These are phyloP conservation scores for Rosa persica DNA, from an alignment of 306 rosid genomes.

Conservation along the genomic window DNA sequence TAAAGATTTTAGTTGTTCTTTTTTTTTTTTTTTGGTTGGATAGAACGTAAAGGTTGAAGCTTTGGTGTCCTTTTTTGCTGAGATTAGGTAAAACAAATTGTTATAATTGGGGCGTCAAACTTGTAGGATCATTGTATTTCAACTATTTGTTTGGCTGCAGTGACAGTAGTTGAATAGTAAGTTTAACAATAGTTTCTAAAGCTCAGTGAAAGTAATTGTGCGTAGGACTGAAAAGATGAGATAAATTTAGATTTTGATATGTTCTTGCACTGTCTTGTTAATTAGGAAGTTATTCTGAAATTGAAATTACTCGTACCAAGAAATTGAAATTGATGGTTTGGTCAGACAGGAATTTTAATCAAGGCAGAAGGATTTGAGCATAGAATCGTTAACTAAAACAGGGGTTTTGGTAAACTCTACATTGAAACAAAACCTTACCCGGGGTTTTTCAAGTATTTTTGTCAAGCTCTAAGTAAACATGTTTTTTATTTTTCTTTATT, in stretches of 20 bases:
- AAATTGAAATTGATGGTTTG: neutral
- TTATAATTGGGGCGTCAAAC: neutral
- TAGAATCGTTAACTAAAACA: neutral
- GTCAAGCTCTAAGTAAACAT: neutral
- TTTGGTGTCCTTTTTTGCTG: neutral
- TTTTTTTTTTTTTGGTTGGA: neutral
- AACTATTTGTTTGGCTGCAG: neutral
- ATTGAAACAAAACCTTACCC: neutral
- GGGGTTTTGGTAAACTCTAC: neutral
- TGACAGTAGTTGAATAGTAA: neutral
- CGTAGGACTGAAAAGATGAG: constrained; percentile 11
- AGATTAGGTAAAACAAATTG: neutral
- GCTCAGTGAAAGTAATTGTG: neutral
- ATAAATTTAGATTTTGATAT: neutral
- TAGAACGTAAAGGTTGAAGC: neutral
- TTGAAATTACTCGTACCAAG: neutral
- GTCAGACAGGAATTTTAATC: neutral
- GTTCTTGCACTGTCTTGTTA: neutral
- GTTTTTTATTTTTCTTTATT: neutral
- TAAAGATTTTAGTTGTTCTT: neutral
- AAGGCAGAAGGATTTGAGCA: neutral
- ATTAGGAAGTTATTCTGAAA: neutral
- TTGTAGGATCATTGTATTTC: neutral
- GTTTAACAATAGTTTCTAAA: neutral
- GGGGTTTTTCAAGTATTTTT: neutral